Evolutionary conservation across 345 rosid species (phyloP).

Genomic region (Lenwebbia sp.): DNA sequence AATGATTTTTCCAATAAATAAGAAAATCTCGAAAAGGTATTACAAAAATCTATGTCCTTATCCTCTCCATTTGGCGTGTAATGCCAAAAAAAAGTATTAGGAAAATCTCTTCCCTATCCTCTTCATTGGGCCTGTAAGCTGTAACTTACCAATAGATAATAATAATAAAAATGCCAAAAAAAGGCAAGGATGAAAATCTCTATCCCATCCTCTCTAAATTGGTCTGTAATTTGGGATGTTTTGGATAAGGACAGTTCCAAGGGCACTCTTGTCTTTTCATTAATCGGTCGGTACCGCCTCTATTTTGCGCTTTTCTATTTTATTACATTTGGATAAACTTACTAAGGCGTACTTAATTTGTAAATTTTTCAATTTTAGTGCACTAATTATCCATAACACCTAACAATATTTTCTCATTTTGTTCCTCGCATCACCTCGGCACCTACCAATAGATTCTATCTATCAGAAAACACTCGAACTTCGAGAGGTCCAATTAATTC

Average conservation of each 20-base stretch:
- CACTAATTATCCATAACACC: too few relatives aligned
- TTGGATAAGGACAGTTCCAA: not conserved
- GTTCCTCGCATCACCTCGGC: too few relatives aligned
- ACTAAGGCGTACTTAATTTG: not conserved
- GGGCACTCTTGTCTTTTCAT: not conserved
- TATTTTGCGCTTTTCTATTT: not conserved
- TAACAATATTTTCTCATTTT: too few relatives aligned
- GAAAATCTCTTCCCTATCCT: not conserved
- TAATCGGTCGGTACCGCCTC: not conserved
- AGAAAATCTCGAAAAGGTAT: not conserved
- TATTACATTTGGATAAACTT: not conserved
- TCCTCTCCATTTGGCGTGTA: not conserved
- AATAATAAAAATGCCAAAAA: not conserved
- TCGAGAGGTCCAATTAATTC: too few relatives aligned
- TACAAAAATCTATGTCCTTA: not conserved
- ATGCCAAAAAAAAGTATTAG: not conserved
- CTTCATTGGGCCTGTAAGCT: not conserved
- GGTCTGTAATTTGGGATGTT: too few relatives aligned
- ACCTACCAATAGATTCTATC: too few relatives aligned
- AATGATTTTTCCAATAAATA: not conserved
- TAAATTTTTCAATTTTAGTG: too few relatives aligned
- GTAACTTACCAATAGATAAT: not conserved
- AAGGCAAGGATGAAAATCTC: too few relatives aligned
- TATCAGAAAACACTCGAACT: too few relatives aligned
- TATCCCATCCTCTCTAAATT: too few relatives aligned